phyloP scores from a whole-genome alignment of 129 eudicot species.

The Saussurea involucrata region DNA sequence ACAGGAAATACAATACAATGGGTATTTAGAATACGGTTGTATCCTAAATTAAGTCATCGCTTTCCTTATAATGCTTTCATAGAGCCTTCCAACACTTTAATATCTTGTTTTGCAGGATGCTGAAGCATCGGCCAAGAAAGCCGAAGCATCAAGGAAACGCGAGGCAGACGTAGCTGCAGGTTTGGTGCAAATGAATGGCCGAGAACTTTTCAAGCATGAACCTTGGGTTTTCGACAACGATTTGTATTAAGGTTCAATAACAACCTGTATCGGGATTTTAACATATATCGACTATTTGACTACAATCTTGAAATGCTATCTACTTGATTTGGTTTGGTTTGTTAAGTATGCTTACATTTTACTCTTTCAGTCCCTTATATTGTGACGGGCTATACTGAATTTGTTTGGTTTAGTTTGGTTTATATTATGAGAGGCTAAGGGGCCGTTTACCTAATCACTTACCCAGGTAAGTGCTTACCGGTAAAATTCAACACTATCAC shows the following conservation, averaged over 20 bases:
- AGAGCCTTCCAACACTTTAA: not conserved
- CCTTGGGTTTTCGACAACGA: conserved; percentile 87
- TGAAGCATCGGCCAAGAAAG: conserved; percentile 59
- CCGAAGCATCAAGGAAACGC: conserved; percentile 75
- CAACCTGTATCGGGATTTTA: not conserved
- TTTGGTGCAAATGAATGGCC: conserved; percentile 73
- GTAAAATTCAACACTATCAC: too few relatives aligned
- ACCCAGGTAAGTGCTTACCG: too few relatives aligned
- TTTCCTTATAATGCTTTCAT: not conserved
- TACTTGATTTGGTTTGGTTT: not conserved
- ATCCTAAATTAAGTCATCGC: not conserved
- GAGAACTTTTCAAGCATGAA: conserved; percentile 75
- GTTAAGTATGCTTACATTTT: not conserved
- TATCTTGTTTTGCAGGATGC: conserved; percentile 50
- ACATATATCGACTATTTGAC: not conserved
- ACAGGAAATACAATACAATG: not conserved
- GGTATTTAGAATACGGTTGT: not conserved
- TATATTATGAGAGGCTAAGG: too few relatives aligned
- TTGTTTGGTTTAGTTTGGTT: too few relatives aligned
- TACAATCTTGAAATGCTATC: not conserved
- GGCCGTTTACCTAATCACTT: too few relatives aligned
- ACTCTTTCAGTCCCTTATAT: not conserved
- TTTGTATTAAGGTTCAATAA: conserved; percentile 29
- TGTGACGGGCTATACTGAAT: not conserved
- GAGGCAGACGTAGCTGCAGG: conserved; percentile 83